Base-by-base conservation (phyloP, 345 rosid genomes). In the Populus davidiana region DNA sequence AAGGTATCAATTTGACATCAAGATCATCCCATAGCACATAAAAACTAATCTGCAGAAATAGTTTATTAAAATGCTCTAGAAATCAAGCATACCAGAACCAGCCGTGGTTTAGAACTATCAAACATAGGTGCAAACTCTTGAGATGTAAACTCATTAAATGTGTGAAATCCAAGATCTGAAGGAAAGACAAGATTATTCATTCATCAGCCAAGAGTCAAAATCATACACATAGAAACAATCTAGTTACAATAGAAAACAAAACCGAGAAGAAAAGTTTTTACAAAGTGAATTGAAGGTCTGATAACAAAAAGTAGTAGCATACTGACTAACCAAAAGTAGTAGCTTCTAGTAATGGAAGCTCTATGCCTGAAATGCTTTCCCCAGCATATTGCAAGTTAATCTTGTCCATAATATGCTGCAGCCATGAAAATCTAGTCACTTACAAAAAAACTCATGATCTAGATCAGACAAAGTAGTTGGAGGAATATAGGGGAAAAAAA, bases 91-190 rank as follows among this genome's bases (percentile, higher is more conserved):
- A 95, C 99, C 97, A 88, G 92, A 83, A 93, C 74, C 83, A 95
- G 86, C 87, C 84, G 85, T 77, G 99, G 93, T 84, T 81, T 88
- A 77, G 91, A 82, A 85, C 86, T 84, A 81, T 85, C 83, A 76
- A 87, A 81, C 71, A 81, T 79, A 47, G 69, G 72, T 29, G 61
- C 81, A 64, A 90, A 86, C 73, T 88, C 89, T 83, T 87, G 77
- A 54, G 92, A 81, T 35, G 87, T 86, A 49, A 93, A 88, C 52
- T 77, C 75, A 81, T 83, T 79, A 81, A 88, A 84, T 67, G 87
- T 89, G 65, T 86, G 80, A 66, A 80, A 85, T 80, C 72, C 86
- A 71, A 68, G 80, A 80, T 84, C 94, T 90, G 75, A n/a, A 21
- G 61, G 36, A 62, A 83, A 78, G 66, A 81, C 70, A 69, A 52